These are phyloP conservation scores for Tylopilus subfusipes DNA, from an alignment of 768 basidiomycete genomes.

Conservation along the genomic window DNA sequence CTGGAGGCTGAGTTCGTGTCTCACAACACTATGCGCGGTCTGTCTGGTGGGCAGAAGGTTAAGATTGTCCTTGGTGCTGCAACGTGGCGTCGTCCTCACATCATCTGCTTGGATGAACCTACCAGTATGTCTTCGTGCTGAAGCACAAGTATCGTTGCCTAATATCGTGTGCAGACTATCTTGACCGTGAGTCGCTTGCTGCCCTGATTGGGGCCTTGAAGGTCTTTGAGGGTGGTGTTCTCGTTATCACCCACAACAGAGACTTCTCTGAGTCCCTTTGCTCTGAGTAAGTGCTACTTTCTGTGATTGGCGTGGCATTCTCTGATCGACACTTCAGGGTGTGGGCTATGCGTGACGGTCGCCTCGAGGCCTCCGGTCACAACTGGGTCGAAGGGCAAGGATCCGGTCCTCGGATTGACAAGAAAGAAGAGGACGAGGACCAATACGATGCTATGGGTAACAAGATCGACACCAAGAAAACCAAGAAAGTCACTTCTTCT, in stretches of 20 bases:
- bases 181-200: constrained; percentile 98
- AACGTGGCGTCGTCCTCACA: constrained; percentile 97
- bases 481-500: constrained; percentile 77
- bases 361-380: constrained; percentile 94
- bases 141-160: not conserved
- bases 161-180: constrained; percentile 64
- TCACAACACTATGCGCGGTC: constrained; percentile 99
- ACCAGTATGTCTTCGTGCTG: constrained; percentile 56
- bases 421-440: constrained; percentile 86
- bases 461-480: constrained; percentile 85
- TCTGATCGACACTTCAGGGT: constrained; percentile 43
- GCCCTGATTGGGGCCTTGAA: constrained; percentile 98
- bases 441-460: constrained; percentile 98
- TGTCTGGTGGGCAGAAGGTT: constrained; percentile 98
- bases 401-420: constrained; percentile 90
- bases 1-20: constrained; percentile 98
- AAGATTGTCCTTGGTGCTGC: constrained; percentile 99
- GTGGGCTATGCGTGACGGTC: constrained; percentile 99
- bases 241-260: constrained; percentile 95
- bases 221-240: constrained; percentile 97
- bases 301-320: not conserved
- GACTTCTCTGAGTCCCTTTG: constrained; percentile 99
- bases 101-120: constrained; percentile 96
- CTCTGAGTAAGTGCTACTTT: constrained; percentile 54
- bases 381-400: constrained; percentile 99